phyloP scores from a whole-genome alignment of 495 filamentous ascomycete species.

The Aspergillus taichungensis region DNA sequence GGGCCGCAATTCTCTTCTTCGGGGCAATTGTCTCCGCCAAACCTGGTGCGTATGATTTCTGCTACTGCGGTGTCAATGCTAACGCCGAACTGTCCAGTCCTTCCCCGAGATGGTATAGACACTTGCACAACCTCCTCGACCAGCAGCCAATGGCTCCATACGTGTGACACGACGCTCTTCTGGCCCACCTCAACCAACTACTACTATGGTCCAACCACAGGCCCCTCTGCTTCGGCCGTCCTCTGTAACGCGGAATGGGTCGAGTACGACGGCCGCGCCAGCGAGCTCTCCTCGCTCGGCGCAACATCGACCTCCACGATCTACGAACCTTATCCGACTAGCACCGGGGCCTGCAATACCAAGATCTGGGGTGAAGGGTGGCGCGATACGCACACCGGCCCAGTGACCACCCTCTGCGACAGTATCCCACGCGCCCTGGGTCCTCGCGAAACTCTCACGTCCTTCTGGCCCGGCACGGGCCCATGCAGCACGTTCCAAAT shows the following conservation, averaged over 20 bases:
- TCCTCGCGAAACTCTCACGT: conserved; percentile 10
- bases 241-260: conserved; percentile 18
- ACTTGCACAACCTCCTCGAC: conserved; percentile 3
- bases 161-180: conserved; percentile 15
- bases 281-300: conserved; percentile 9
- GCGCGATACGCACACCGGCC: conserved; percentile 12
- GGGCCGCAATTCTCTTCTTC: too few species aligned
- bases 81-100: too few species aligned
- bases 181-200: conserved; percentile 23
- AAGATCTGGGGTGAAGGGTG: background rate
- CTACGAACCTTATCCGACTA: conserved; percentile 7
- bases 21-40: too few species aligned
- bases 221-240: conserved; percentile 14
- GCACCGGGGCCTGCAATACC: conserved; percentile 13
- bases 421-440: conserved; percentile 14
- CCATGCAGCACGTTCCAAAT: conserved; percentile 7
- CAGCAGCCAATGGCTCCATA: conserved; percentile 19
- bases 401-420: conserved; percentile 20
- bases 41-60: too few species aligned
- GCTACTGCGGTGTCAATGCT: too few species aligned
- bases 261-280: conserved; percentile 9
- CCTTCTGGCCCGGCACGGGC: conserved; percentile 15
- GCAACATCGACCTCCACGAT: conserved; percentile 5
- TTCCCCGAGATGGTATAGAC: too few species aligned
- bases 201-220: conserved; percentile 19